These are phyloP conservation scores for Colletotrichum caudatum DNA, from an alignment of 2,329 filamentous ascomycete genomes.

Conservation along the genomic window DNA sequence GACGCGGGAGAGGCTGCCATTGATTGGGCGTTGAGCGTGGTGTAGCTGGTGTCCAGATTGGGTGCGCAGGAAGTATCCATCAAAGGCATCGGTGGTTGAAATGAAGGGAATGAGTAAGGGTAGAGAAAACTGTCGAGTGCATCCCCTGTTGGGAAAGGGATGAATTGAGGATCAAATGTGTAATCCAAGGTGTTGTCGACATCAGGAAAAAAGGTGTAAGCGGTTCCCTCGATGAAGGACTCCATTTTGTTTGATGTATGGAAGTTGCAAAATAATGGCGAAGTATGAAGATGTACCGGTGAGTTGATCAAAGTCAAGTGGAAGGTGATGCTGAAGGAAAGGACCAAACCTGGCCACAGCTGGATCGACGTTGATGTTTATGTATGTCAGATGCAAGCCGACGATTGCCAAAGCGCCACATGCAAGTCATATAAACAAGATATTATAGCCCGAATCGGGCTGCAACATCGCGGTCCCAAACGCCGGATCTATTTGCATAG, in stretches of 20 bases:
- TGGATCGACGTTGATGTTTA: slow-evolving; percentile 35
- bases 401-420: slow-evolving; percentile 1
- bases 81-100: slow-evolving; percentile 15
- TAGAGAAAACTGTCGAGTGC: slow-evolving; percentile 20
- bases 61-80: slow-evolving; percentile 4
- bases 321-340: slow-evolving; percentile 2
- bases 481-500: slow-evolving; percentile 21
- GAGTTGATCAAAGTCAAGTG: neutral
- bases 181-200: slow-evolving; percentile 10
- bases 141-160: slow-evolving; percentile 19
- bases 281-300: neutral
- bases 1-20: slow-evolving; percentile 4
- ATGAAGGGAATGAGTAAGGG: slow-evolving; percentile 19
- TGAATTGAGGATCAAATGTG: slow-evolving; percentile 29
- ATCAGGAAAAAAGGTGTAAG: slow-evolving; percentile 22
- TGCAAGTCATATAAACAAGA: slow-evolving; percentile 34
- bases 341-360: slow-evolving; percentile 11
- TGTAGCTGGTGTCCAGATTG: neutral
- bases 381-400: slow-evolving; percentile 28
- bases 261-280: neutral
- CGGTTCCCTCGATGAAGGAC: slow-evolving; percentile 26
- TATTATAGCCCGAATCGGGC: slow-evolving; percentile 26
- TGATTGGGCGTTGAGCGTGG: neutral
- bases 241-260: slow-evolving; percentile 24
- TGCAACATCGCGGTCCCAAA: slow-evolving; percentile 26